Evolutionary conservation across 2,329 filamentous ascomycete genomes (phyloP), one percentile per base, ranked within the genome.

Genomic region (Sporothrix brasiliensis): DNA sequence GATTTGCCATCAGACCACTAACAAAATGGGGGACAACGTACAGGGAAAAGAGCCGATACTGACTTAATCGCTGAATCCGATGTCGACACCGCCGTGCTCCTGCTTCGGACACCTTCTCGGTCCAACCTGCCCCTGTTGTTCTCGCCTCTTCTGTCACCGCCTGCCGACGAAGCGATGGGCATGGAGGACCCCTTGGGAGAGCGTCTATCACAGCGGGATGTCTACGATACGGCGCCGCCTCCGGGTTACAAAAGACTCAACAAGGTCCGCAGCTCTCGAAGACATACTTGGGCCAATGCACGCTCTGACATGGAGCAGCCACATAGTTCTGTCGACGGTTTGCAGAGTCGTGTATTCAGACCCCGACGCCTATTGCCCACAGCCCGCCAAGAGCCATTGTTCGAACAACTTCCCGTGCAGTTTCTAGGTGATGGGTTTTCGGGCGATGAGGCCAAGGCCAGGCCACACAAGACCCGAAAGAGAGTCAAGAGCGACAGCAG

Each of bases 381-480:
- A 21, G 1, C 6, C n/a, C 54, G 13, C 3, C n/a, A 10, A 11
- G 24, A 39, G 4, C 52, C 53, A 11, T 2, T 19, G 7, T 24
- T 54, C 11, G 50, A 67, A n/a, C 34, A 49, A 16, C 16, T 60
- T 1, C 27, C 30, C 0, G 16, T 39, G 10, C 44, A 11, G 27
- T 47, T 47, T 34, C 50, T 70, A 1, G 73, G 73, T 0, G 73
- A 74, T 19, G 73, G 73, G 4, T 74, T 74, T 14, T 74, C 73
- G 2, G 66, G 68, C 11, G 72, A 73, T 39, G 73, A 74, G n/a
- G 60, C 54, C 21, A 70, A 53, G 44, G 67, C 71, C 6, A 34
- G 34, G 34, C 34, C 34, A 9, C 34, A 10, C 27, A 34, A 5
- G 21, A 34, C 27, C 39, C 60, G 14, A 11, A 58, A 27, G 30